These are phyloP conservation scores for Orbilia brochopaga DNA, from an alignment of 2,329 filamentous ascomycete genomes.

Conservation along the genomic window DNA sequence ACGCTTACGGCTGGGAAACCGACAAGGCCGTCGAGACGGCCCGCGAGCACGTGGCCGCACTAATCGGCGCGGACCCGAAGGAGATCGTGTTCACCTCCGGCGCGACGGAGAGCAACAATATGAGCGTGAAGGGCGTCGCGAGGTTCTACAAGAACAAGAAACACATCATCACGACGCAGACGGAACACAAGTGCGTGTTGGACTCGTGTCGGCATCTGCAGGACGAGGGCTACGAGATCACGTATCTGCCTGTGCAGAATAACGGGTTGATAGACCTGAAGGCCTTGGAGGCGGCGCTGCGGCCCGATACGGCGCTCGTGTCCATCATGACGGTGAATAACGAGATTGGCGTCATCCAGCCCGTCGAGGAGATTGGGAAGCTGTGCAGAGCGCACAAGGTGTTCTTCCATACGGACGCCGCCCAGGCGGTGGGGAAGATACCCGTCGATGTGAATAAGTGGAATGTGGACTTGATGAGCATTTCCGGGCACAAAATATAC, in stretches of 20 bases:
- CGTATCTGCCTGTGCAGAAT: constrained; percentile 88
- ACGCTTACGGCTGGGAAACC: constrained; percentile 98
- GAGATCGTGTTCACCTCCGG: constrained; percentile 99
- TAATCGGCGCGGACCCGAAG: constrained; percentile 94
- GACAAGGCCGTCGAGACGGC: constrained; percentile 92
- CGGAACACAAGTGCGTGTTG: constrained; percentile 97
- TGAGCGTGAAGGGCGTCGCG: constrained; percentile 98
- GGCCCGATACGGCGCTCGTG: constrained; percentile 87
- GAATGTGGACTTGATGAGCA: constrained; percentile 98
- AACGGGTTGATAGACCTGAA: constrained; percentile 86
- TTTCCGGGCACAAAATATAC: constrained; percentile 98
- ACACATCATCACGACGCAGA: constrained; percentile 96
- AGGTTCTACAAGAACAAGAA: constrained; percentile 97
- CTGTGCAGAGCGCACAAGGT: constrained; percentile 89
- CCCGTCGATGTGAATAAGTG: constrained; percentile 94
- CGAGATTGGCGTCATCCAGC: constrained; percentile 99
- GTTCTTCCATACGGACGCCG: constrained; percentile 97
- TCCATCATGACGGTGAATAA: constrained; percentile 99
- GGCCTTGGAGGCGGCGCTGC: constrained; percentile 84
- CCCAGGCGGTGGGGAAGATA: constrained; percentile 98
- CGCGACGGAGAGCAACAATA: constrained; percentile 98
- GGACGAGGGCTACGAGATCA: constrained; percentile 94
- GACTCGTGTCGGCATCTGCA: constrained; percentile 97
- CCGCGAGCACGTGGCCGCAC: constrained; percentile 77
- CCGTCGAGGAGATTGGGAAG: constrained; percentile 88